Percentiles rank a stretch among this genome's conserved stretches.
Evolutionary conservation across 163 green algal genomes (phyloP).

Genomic region (Chlamydomonas reinhardtii): DNA sequence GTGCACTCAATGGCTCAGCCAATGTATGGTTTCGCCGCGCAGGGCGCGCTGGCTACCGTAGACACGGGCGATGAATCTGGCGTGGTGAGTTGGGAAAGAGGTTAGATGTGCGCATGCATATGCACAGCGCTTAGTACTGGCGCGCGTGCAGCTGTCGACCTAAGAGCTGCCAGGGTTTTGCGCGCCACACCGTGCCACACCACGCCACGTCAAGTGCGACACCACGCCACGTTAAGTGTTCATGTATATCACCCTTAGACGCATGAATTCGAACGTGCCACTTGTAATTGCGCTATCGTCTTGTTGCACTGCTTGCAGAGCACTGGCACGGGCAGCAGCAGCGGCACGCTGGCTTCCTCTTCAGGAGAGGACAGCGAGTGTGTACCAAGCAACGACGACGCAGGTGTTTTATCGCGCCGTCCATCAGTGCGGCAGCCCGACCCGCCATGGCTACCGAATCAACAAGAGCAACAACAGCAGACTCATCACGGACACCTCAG

Average conservation of each 20-base stretch:
- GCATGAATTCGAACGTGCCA: no score
- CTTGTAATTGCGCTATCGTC: no score
- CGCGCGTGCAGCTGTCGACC: no score
- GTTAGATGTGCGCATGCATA: no score
- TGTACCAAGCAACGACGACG: constrained; percentile 14
- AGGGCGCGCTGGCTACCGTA: background rate
- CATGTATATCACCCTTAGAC: no score
- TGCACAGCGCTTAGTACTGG: no score
- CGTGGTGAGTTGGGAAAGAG: background rate
- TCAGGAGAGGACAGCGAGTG: constrained; percentile 5
- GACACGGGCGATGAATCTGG: background rate
- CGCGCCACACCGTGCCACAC: no score
- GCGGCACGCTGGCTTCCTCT: background rate
- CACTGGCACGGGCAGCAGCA: constrained; percentile 5
- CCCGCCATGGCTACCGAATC: background rate
- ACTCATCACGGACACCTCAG: no score
- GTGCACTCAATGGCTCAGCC: background rate
- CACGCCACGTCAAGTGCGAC: no score
- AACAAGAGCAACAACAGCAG: background rate
- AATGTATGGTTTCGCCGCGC: constrained; percentile 30
- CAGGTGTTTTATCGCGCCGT: background rate
- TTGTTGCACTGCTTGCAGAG: background rate
- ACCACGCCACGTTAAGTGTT: no score
- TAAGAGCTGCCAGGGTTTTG: no score
- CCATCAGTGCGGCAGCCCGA: no score